Evolutionary conservation across 2,329 filamentous ascomycete species (phyloP).

Genomic region (Venturia pyrina): DNA sequence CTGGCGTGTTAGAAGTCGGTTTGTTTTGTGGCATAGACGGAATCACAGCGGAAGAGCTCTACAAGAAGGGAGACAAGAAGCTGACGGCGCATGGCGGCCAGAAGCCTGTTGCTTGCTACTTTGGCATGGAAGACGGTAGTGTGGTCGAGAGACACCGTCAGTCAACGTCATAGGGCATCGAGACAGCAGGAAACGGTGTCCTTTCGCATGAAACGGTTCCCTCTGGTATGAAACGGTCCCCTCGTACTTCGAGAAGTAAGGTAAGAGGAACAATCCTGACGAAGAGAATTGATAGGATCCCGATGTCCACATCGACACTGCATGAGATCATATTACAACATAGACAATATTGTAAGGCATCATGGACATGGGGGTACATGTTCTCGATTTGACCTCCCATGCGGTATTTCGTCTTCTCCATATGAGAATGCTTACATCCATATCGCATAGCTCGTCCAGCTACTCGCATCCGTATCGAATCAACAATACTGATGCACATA

Average conservation of each 20-base stretch:
- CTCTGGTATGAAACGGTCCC: neutral
- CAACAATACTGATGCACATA: neutral
- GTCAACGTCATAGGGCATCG: neutral
- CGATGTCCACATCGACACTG: neutral
- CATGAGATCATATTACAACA: neutral
- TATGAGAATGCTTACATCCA: neutral
- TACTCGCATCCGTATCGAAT: neutral
- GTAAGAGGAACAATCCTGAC: neutral
- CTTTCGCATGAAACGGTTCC: neutral
- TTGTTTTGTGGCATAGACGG: constrained; percentile 81
- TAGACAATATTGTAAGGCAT: neutral
- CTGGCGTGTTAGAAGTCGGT: constrained; percentile 84
- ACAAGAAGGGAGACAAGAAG: constrained; percentile 17
- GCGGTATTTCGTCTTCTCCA: neutral
- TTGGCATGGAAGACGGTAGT: constrained; percentile 64
- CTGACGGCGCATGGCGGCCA: constrained; percentile 54
- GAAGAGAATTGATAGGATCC: neutral
- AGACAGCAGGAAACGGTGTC: neutral
- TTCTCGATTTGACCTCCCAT: neutral
- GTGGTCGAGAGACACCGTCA: constrained; percentile 8
- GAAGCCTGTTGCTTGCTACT: constrained; percentile 90
- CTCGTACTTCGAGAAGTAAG: neutral
- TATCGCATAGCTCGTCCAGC: neutral
- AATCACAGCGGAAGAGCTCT: constrained; percentile 48
- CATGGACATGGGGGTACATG: neutral